Percentiles rank a stretch among this genome's conserved stretches.
These are phyloP conservation scores for Edaphochlamys debaryana DNA, from an alignment of 139 green algal genomes.

Conservation along the genomic window DNA sequence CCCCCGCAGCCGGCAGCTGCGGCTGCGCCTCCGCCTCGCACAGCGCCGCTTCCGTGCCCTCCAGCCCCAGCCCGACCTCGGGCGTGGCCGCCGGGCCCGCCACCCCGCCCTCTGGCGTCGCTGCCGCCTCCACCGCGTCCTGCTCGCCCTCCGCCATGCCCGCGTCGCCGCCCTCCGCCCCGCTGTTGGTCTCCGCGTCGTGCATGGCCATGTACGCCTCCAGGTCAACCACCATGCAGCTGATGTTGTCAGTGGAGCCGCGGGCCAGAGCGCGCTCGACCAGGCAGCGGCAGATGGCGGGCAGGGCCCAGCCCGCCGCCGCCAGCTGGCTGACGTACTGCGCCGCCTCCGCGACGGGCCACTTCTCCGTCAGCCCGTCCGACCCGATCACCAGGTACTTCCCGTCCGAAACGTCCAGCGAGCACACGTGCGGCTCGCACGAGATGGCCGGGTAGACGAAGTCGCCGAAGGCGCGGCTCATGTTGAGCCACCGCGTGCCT, in stretches of 20 bases:
- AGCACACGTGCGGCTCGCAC: constrained; percentile 39
- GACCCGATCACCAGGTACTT: constrained; percentile 42
- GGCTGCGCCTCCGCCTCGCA: too few species aligned
- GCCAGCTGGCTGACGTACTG: constrained; percentile 34
- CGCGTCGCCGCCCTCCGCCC: too few species aligned
- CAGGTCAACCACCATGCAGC: constrained; percentile 31
- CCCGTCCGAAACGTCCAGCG: constrained; percentile 29
- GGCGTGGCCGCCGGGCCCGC: too few species aligned
- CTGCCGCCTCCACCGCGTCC: too few species aligned
- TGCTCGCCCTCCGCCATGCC: too few species aligned
- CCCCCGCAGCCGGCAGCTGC: too few species aligned
- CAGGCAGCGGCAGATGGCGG: constrained; percentile 8
- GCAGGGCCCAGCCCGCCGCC: neutral
- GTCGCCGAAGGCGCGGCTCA: constrained; percentile 32
- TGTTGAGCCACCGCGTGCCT: constrained; percentile 43
- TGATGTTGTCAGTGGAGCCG: constrained; percentile 40
- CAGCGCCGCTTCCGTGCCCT: too few species aligned
- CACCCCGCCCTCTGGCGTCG: too few species aligned
- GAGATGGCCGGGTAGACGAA: constrained; percentile 38
- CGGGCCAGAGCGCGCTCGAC: constrained; percentile 28
- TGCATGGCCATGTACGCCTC: constrained; percentile 12
- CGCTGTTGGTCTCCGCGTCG: too few species aligned
- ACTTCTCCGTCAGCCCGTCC: constrained; percentile 34
- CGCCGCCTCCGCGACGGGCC: constrained; percentile 30
- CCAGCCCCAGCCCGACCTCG: too few species aligned